These are phyloP conservation scores for Maudiozyma humilis DNA, from an alignment of 1,139 yeast species.

Conservation along the genomic window DNA sequence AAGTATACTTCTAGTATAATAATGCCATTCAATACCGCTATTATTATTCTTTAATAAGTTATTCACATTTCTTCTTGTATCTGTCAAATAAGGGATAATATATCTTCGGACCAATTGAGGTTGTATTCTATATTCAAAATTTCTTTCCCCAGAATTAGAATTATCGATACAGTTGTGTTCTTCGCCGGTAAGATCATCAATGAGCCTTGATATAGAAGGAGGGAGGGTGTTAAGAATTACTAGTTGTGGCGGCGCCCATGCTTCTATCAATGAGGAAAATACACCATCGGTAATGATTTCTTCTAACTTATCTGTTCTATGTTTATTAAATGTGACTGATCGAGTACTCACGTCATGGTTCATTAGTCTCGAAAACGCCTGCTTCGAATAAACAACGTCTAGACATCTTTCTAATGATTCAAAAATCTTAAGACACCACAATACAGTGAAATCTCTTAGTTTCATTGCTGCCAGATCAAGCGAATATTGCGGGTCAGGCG, in stretches of 20 bases:
- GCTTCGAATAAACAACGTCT: constrained; percentile 4
- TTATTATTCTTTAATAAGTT: constrained; percentile 20
- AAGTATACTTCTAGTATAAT: constrained; percentile 15
- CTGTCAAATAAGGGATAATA: constrained; percentile 46
- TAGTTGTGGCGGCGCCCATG: constrained; percentile 49
- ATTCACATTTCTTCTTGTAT: constrained; percentile 40
- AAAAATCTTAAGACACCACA: constrained; percentile 24
- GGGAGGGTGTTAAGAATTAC: constrained; percentile 43
- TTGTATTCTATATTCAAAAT: constrained; percentile 10
- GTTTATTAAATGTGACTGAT: not conserved
- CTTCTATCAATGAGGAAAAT: constrained; percentile 39
- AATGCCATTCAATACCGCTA: constrained; percentile 20
- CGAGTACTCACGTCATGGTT: not conserved
- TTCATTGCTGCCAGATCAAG: constrained; percentile 25
- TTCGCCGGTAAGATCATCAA: constrained; percentile 16
- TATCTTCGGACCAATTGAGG: constrained; percentile 41
- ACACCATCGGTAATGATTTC: constrained; percentile 17
- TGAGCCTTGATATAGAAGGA: constrained; percentile 22
- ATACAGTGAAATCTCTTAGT: constrained; percentile 27
- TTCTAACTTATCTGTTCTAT: constrained; percentile 12
- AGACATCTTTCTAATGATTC: constrained; percentile 17
- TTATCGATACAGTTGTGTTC: constrained; percentile 16
- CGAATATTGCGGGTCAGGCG: constrained; percentile 17
- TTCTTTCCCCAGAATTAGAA: constrained; percentile 1
- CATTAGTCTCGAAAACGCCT: not conserved